phyloP scores from a whole-genome alignment of 371 early-diverging fungal species.

The Mortierella sp. region DNA sequence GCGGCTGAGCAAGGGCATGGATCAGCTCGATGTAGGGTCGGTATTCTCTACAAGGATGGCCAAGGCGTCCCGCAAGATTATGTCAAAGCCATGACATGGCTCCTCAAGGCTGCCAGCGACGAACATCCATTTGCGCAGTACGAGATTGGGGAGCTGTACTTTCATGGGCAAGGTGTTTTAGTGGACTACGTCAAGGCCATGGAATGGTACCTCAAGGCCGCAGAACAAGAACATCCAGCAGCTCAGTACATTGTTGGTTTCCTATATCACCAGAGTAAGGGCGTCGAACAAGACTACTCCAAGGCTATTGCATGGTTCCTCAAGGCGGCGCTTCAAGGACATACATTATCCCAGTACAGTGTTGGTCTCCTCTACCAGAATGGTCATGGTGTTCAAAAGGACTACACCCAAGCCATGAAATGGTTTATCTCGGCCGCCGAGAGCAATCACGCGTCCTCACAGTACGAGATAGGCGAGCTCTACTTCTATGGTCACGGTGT shows the following conservation, averaged over 20 bases:
- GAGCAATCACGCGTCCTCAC: no score
- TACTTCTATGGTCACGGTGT: background rate
- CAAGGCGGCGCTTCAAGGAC: background rate
- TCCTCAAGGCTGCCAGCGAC: no score
- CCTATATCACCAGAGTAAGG: background rate
- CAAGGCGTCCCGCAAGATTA: no score
- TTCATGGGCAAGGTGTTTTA: no score
- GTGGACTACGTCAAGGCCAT: no score
- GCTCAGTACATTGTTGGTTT: background rate
- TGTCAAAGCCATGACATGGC: no score
- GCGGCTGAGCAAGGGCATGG: no score
- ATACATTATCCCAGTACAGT: background rate
- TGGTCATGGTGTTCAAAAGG: background rate
- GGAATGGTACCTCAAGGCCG: no score
- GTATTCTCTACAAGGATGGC: no score
- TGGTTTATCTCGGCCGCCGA: background rate
- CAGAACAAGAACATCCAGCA: background rate
- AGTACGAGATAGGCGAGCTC: background rate
- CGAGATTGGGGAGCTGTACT: no score
- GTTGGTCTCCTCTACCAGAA: background rate
- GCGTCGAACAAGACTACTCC: background rate
- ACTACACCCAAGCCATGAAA: background rate
- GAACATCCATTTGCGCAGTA: no score
- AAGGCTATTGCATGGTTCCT: background rate
- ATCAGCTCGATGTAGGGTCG: no score